Percentiles rank a stretch among this genome's conserved stretches.
These are phyloP conservation scores for Gnetum montanum DNA, from an alignment of 75 land plant species.

Conservation along the genomic window DNA sequence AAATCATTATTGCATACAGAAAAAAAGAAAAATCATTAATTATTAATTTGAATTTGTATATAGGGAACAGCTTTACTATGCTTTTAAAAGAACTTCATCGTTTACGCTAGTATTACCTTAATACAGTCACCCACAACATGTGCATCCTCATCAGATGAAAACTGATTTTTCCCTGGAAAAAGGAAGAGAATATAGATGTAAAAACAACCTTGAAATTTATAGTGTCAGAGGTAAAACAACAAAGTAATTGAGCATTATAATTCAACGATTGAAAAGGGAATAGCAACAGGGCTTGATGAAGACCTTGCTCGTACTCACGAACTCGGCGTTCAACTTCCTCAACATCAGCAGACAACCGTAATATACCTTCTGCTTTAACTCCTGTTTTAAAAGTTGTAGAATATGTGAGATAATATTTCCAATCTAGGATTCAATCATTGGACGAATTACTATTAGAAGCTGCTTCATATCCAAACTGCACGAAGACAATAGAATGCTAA, in stretches of 20 bases:
- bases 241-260: no score
- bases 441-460: no score
- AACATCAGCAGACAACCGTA: slow-evolving; percentile 97
- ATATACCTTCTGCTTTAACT: slow-evolving; percentile 82
- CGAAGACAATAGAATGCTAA: no score
- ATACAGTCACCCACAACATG: slow-evolving; percentile 96
- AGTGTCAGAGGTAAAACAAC: no score
- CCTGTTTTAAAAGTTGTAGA: slow-evolving; percentile 36
- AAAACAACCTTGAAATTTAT: no score
- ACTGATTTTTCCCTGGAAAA: slow-evolving; percentile 65
- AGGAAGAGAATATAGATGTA: no score
- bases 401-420: not conserved
- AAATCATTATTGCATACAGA: not conserved
- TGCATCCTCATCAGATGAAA: slow-evolving; percentile 87
- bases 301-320: slow-evolving; percentile 93
- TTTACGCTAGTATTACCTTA: slow-evolving; percentile 71
- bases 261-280: no score
- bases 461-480: no score
- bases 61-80: no score
- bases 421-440: no score
- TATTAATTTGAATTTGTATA: not conserved
- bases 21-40: not conserved
- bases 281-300: no score
- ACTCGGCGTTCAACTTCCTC: slow-evolving; percentile 93
- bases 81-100: no score